phyloP scores from a whole-genome alignment of 2,329 filamentous ascomycete species.

The Diaporthe vaccinii region DNA sequence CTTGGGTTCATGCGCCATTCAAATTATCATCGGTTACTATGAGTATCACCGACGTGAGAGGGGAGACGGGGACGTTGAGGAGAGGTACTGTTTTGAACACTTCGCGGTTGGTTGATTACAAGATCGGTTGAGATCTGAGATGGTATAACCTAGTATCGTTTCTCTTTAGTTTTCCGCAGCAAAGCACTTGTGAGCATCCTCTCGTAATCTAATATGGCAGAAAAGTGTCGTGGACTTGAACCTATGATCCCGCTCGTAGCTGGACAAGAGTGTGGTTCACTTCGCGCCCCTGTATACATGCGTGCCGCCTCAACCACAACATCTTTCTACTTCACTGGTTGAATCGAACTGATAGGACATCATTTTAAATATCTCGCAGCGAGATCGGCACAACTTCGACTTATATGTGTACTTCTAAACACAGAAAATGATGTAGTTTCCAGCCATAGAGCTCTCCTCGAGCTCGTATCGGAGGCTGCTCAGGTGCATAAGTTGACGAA shows the following conservation, averaged over 20 bases:
- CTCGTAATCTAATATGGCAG: too few relatives aligned
- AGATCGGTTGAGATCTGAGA: not conserved
- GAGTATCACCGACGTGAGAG: too few relatives aligned
- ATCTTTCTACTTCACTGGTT: not conserved
- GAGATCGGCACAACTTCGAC: not conserved
- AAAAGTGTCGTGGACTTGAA: not conserved
- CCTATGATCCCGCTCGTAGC: not conserved
- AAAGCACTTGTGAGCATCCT: not conserved
- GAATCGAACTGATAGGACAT: not conserved
- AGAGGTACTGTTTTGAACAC: too few relatives aligned
- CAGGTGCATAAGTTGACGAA: not conserved
- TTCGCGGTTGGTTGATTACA: too few relatives aligned
- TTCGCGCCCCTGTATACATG: not conserved
- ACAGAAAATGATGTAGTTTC: not conserved
- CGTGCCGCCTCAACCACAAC: not conserved
- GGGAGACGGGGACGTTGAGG: too few relatives aligned
- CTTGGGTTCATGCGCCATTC: too few relatives aligned
- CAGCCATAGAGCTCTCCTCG: not conserved
- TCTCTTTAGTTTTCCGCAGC: not conserved
- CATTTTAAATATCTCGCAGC: too few relatives aligned
- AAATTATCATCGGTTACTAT: too few relatives aligned
- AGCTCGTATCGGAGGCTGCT: not conserved
- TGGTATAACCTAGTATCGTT: not conserved
- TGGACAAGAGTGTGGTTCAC: not conserved
- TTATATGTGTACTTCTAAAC: not conserved